A percentile compares a stretch with the other conserved stretches of the same genome.
These are phyloP conservation scores for Scutellaria barbata DNA, from an alignment of 257 asterid genomes.

Conservation along the genomic window DNA sequence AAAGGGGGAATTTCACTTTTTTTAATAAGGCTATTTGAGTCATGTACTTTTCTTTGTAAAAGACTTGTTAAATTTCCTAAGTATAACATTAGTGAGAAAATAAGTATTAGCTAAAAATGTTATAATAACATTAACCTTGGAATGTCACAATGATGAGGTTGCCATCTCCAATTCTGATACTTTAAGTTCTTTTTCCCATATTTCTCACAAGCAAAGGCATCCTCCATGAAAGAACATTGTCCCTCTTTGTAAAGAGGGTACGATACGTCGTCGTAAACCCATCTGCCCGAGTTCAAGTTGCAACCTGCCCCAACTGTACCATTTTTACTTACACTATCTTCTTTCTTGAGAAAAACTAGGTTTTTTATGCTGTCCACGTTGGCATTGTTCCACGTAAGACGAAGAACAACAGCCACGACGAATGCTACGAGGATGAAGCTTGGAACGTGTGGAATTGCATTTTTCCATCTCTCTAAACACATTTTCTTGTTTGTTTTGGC, in stretches of 20 bases:
- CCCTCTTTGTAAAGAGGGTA: slow-evolving; percentile 47
- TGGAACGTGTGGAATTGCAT: slow-evolving; percentile 17
- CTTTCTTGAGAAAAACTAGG: background rate
- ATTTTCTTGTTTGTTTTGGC: background rate
- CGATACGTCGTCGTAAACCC: slow-evolving; percentile 40
- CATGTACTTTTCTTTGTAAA: too few species aligned
- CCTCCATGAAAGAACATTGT: slow-evolving; percentile 46
- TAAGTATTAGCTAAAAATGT: too few species aligned
- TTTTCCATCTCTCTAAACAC: slow-evolving; percentile 5
- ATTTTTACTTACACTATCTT: background rate
- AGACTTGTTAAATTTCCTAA: too few species aligned
- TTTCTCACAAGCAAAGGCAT: slow-evolving; percentile 42
- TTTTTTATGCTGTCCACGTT: background rate
- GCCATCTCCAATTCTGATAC: slow-evolving; percentile 56
- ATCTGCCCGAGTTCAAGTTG: slow-evolving; percentile 42
- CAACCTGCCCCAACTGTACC: background rate
- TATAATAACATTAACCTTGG: slow-evolving; percentile 18
- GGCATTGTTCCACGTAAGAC: slow-evolving; percentile 2
- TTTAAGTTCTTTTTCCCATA: slow-evolving; percentile 45
- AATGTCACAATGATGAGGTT: slow-evolving; percentile 51
- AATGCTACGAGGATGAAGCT: slow-evolving; percentile 18
- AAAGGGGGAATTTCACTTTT: too few species aligned
- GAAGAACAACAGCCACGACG: background rate
- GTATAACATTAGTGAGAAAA: too few species aligned
- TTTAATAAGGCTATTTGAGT: too few species aligned